Evolutionary conservation across 2,329 filamentous ascomycete genomes (phyloP), one percentile per base, ranked within the genome.

Genomic region (Alternaria alternata): DNA sequence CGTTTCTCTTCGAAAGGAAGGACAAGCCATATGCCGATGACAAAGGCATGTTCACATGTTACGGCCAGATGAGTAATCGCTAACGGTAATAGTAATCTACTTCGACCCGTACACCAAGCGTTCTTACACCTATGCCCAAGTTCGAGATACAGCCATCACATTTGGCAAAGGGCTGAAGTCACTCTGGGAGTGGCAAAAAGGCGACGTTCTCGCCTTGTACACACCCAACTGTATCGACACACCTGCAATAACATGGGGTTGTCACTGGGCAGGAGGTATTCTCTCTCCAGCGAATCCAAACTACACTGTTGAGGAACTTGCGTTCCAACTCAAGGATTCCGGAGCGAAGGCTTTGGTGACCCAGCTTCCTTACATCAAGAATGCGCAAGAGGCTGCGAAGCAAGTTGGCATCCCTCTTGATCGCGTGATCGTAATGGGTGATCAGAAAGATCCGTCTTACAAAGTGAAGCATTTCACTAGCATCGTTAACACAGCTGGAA

Each of bases 201-300:
- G 91, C 71, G 92, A 97, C 75, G 91, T 95, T 1, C 84, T 97
- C 22, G 91, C 86, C 11, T 83, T 97, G 54, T 97, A 90, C 82
- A 89, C 92, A 4, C 91, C 93, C 28, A 97, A 98, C 41, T 63
- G 60, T 76, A 90, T 97, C 74, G 94, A 97, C 77, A 92, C 90
- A 0, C 89, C 92, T 0, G 83, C 89, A 3, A 79, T 93, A 47
- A 92, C 88, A 77, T 92, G 92, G 83, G 94, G 93, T 28, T 85
- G 88, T 9, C 87, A 91, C 66, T 97, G 92, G 91, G 91, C 92
- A 0, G 94, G 93, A 46, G 93, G 91, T 30, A 82, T 92, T 52
- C 81, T 92, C 11, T 93, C 90, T n/a, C 93, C 94, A 0, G 93
- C 92, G 3, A 97, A 97, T 74, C 93, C 94, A 20, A 88, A 89